Percentiles rank a stretch among this genome's conserved stretches.
These are phyloP conservation scores for Phlyctochytrium bullatum DNA, from an alignment of 192 early-diverging fungal species.

Conservation along the genomic window DNA sequence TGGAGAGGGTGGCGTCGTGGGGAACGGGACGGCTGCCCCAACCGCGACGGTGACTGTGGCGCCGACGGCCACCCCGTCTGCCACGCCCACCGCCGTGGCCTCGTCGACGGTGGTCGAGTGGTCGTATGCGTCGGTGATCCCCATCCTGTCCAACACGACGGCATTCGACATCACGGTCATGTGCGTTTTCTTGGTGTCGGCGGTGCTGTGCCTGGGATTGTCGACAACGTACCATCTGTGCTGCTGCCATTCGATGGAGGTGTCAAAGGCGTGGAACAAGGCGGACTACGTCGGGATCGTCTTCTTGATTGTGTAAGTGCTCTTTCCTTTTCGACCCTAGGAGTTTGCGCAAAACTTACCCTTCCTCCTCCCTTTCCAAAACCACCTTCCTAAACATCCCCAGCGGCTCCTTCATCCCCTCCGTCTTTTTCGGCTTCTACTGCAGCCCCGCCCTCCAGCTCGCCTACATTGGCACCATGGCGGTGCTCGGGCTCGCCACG, in stretches of 20 bases:
- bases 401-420: constrained; percentile 41
- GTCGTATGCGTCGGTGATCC: no score
- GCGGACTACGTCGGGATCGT: constrained; percentile 91
- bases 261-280: constrained; percentile 76
- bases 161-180: constrained; percentile 63
- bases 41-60: no score
- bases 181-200: constrained; percentile 71
- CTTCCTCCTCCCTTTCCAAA: not conserved
- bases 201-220: constrained; percentile 74
- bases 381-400: not conserved
- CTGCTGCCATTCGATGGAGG: constrained; percentile 74
- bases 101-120: no score
- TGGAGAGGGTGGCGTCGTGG: not conserved
- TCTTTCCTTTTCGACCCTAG: no score
- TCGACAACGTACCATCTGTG: constrained; percentile 79
- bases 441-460: constrained; percentile 53
- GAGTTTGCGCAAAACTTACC: no score
- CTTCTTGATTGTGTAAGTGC: constrained; percentile 4
- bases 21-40: not conserved
- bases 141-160: not conserved
- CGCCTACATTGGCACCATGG: constrained; percentile 60
- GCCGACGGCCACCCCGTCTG: not conserved
- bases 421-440: constrained; percentile 58
- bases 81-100: not conserved
- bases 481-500: constrained; percentile 61